These are phyloP conservation scores for Fusarium chuoi DNA, from an alignment of 2,329 filamentous ascomycete genomes.

Conservation along the genomic window DNA sequence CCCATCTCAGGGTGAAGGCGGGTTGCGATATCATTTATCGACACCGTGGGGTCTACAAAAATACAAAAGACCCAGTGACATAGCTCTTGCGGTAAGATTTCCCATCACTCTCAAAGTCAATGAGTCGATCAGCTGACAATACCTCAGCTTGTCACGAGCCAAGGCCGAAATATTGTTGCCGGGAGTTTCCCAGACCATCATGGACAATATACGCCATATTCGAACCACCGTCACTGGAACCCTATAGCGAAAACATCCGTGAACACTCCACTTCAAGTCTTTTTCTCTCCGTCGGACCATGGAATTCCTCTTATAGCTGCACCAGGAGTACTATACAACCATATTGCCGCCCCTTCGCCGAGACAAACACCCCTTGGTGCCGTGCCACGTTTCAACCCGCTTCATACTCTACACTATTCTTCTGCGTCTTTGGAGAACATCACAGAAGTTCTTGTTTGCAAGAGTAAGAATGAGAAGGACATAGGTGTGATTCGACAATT, in stretches of 20 bases:
- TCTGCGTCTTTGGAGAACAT: background rate
- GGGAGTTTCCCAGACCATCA: conserved; percentile 1
- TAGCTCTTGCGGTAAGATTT: background rate
- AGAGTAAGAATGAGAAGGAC: background rate
- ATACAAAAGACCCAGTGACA: conserved; percentile 19
- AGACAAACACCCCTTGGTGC: background rate
- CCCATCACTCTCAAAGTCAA: background rate
- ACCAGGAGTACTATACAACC: rapidly evolving
- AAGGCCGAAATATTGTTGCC: background rate
- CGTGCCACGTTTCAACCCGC: background rate
- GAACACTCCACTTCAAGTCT: background rate
- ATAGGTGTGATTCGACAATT: background rate
- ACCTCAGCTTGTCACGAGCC: background rate
- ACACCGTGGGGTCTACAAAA: background rate
- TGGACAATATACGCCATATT: background rate
- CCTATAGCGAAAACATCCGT: background rate
- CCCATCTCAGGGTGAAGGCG: background rate
- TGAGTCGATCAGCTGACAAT: background rate
- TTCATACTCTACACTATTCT: background rate
- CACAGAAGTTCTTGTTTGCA: background rate
- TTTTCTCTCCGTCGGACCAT: background rate
- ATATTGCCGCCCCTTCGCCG: background rate
- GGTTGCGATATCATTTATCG: background rate
- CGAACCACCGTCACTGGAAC: background rate
- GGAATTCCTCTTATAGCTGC: conserved; percentile 4